Evolutionary conservation across 306 rosid genomes (phyloP), one percentile per base, ranked within the genome.

Genomic region (Glycine tomentella): DNA sequence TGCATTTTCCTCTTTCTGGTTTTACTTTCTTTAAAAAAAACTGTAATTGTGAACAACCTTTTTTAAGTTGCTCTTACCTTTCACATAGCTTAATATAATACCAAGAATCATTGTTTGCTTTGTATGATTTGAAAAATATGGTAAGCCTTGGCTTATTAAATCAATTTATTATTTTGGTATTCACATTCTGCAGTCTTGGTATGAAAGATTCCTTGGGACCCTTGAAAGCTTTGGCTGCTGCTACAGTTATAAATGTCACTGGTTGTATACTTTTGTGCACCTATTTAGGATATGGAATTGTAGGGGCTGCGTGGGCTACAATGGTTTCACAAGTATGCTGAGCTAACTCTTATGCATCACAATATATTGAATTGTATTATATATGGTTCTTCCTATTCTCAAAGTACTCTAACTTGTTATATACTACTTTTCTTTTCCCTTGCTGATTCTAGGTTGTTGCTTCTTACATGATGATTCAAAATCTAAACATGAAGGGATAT

Each of bases 381-480:
- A 50, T 75, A 74, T 17, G 38, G 72, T 8, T 78, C 74, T 57
- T 8, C 55, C 34, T 40, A 69, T 58, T 69, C 77, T 59, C 68
- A 74, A 14, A 69, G 67, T 71, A 17, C 80, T 78, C 51, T 63
- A 69, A 61, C 62, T 50, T 52, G 8, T 52, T 73, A n/a, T 79
- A 51, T 16, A 31, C 11, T 31, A 49, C 11, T 25, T 64, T 83
- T 69, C 16, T 66, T 76, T 53, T 78, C 40, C 63, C 20, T 31
- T 72, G 36, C 63, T 58, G 63, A 72, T 76, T 80, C 69, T 82
- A 95, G 99, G 94, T 91, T 80, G 89, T 93, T 85, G 94, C 99
- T 72, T 93, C 85, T 40, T 95, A 82, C 83, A 90, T 93, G 99
- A 95, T 93, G 97, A 86, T 93, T 87, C 92, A 78, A 80, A 31